Conservation (phyloP, 805 yeast genomes). For the Starmerella potacharoeniae region DNA sequence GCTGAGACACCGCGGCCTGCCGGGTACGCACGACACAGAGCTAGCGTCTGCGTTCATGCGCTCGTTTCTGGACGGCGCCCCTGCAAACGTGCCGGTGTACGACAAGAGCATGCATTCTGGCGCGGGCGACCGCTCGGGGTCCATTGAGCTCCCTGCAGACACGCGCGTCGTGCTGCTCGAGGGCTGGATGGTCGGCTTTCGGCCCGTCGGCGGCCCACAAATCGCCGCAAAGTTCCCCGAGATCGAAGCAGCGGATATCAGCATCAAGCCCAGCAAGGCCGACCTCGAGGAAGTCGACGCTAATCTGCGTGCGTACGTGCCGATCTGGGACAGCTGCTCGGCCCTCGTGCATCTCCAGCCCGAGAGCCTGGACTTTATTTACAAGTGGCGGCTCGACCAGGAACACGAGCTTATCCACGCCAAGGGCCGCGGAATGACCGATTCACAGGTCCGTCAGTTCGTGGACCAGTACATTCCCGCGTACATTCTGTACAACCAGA, state of each 20-base stretch:
- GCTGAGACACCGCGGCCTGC: slow-evolving; percentile 72
- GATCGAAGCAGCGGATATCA: slow-evolving; percentile 24
- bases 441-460: slow-evolving; percentile 52
- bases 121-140: slow-evolving; percentile 56
- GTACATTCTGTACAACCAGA: slow-evolving; percentile 46
- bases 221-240: slow-evolving; percentile 9
- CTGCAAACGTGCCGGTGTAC: slow-evolving; percentile 45
- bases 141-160: slow-evolving; percentile 22
- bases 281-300: slow-evolving; percentile 39
- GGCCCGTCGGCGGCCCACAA: slow-evolving; percentile 29
- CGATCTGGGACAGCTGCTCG: slow-evolving; percentile 49
- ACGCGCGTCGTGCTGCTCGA: slow-evolving; percentile 67
- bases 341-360: slow-evolving; percentile 54
- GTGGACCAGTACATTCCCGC: slow-evolving; percentile 80
- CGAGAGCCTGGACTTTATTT: slow-evolving; percentile 47
- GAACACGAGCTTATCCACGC: slow-evolving; percentile 47
- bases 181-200: slow-evolving; percentile 90
- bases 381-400: slow-evolving; percentile 64
- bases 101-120: slow-evolving; percentile 67
- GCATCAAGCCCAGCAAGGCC: slow-evolving; percentile 14
- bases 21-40: slow-evolving; percentile 80
- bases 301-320: slow-evolving; percentile 39
- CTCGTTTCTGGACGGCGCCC: slow-evolving; percentile 24
- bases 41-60: slow-evolving; percentile 32
- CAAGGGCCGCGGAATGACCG: slow-evolving; percentile 72